Percentiles rank a stretch among this genome's conserved stretches.
phyloP scores from a whole-genome alignment of 1,284 basidiomycete genomes.

The Naganishia albida region DNA sequence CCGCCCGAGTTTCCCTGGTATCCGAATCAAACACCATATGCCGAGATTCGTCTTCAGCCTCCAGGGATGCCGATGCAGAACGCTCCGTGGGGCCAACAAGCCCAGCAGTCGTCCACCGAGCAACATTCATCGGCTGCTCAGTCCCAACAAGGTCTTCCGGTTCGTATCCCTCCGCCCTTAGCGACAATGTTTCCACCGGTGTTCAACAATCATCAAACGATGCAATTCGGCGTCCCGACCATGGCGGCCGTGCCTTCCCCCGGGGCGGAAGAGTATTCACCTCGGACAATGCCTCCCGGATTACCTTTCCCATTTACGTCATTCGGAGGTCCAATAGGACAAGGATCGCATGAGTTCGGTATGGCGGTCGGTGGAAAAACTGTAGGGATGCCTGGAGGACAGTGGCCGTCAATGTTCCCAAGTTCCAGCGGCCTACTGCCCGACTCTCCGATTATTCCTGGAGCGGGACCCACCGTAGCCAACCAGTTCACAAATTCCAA shows the following conservation, averaged over 20 bases:
- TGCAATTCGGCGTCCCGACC: too few relatives aligned
- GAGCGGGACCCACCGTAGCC: not conserved
- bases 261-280: not conserved
- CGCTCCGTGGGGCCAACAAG: conserved; percentile 12
- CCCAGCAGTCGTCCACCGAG: not conserved
- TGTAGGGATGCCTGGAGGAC: too few relatives aligned
- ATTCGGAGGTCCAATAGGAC: not conserved
- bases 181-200: not conserved
- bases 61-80: conserved; percentile 4
- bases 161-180: not conserved
- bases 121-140: not conserved
- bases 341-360: not conserved
- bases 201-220: not conserved
- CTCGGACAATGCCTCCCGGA: conserved; percentile 1
- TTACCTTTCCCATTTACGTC: conserved; percentile 7
- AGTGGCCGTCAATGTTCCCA: too few relatives aligned
- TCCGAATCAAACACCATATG: not conserved
- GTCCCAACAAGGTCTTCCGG: not conserved
- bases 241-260: not conserved
- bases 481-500: not conserved
- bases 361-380: too few relatives aligned
- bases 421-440: not conserved
- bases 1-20: not conserved
- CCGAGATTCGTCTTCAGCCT: not conserved
- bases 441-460: not conserved